phyloP scores from a whole-genome alignment of 1,139 yeast genomes.

The Lodderomyces metapsilosis region DNA sequence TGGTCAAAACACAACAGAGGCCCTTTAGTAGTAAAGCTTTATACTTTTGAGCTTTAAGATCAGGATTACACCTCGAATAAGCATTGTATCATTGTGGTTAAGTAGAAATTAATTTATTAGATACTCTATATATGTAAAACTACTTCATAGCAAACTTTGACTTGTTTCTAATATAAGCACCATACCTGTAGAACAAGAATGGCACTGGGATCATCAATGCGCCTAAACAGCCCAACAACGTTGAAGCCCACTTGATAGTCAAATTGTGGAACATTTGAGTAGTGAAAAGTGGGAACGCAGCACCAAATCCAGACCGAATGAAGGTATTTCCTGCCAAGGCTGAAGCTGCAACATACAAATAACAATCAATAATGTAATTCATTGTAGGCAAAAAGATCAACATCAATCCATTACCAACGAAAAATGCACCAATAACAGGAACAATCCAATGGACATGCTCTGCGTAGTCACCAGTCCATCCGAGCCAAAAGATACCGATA shows the following conservation, averaged over 20 bases:
- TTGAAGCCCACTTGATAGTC: conserved; percentile 82
- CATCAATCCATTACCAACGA: conserved; percentile 73
- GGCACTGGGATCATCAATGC: conserved; percentile 70
- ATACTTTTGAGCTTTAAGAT: too few species aligned
- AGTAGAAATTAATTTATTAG: too few species aligned
- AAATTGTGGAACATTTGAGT: conserved; percentile 70
- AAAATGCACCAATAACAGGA: conserved; percentile 73
- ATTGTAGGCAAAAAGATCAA: conserved; percentile 75
- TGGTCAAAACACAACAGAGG: too few species aligned
- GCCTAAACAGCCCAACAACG: conserved; percentile 71
- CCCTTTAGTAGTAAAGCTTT: too few species aligned
- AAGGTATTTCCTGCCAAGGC: conserved; percentile 89
- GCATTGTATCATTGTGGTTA: too few species aligned
- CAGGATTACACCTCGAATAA: too few species aligned
- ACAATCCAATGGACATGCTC: conserved; percentile 75
- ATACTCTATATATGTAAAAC: too few species aligned
- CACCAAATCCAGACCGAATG: conserved; percentile 59
- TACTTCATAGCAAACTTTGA: conserved; percentile 61
- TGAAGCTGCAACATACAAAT: conserved; percentile 73
- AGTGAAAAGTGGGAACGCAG: conserved; percentile 51
- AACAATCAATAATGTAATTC: conserved; percentile 79
- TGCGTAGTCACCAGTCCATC: conserved; percentile 80
- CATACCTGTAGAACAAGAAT: conserved; percentile 63
- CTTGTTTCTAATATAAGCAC: conserved; percentile 48
- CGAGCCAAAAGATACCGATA: conserved; percentile 77